Evolutionary conservation across 2,329 filamentous ascomycete genomes (phyloP).

Genomic region (Botrytis cinerea): DNA sequence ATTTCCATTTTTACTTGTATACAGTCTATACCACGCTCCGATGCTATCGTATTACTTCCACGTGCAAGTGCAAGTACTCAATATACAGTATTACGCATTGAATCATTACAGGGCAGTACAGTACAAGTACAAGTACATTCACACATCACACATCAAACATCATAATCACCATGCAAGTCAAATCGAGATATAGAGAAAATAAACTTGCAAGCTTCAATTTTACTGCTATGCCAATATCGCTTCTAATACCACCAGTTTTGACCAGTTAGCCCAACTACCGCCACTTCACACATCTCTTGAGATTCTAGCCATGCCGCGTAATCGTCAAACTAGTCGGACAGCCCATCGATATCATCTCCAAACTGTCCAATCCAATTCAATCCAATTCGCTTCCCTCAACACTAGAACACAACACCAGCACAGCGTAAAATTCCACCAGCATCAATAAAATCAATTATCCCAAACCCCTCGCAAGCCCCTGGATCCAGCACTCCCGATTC

Average conservation of each 20-base stretch:
- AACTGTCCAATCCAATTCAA: background rate
- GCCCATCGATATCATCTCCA: background rate
- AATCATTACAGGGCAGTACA: background rate
- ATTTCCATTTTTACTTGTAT: background rate
- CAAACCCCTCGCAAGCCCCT: conserved; percentile 14
- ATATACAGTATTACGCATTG: background rate
- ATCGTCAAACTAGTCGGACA: conserved; percentile 1
- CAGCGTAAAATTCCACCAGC: background rate
- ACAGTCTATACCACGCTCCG: too few species aligned
- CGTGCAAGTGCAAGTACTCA: too few species aligned
- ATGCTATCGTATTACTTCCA: too few species aligned
- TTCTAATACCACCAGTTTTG: background rate
- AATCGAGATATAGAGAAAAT: background rate
- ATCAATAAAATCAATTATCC: conserved; percentile 15
- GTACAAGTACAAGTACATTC: background rate
- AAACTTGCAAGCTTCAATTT: conserved; percentile 14
- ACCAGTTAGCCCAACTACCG: background rate
- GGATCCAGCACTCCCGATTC: background rate
- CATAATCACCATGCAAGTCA: background rate
- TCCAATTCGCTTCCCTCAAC: background rate
- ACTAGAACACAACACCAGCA: background rate
- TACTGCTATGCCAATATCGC: conserved; percentile 7
- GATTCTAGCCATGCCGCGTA: background rate
- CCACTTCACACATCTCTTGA: background rate
- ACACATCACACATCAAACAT: background rate